Conservation (phyloP, 257 asterid species). For the Osmanthus fragrans region DNA sequence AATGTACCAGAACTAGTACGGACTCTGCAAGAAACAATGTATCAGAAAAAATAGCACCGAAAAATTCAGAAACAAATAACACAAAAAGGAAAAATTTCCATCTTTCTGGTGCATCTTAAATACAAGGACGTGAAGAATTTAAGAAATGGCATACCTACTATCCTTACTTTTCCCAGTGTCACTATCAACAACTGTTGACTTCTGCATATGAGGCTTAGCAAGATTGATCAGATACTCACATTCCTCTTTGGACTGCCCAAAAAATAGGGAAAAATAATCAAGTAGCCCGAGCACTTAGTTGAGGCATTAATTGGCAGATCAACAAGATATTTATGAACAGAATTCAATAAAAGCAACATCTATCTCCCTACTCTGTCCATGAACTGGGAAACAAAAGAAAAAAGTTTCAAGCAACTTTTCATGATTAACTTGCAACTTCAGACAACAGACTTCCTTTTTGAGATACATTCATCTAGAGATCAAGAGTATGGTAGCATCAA, state of each 20-base stretch:
- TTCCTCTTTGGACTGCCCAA: conserved; percentile 82
- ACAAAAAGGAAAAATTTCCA: neutral
- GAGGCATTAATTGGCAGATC: conserved; percentile 17
- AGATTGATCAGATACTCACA: conserved; percentile 87
- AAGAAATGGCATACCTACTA: conserved; percentile 64
- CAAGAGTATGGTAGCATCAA: conserved; percentile 3
- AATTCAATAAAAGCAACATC: neutral
- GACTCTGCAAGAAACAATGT: conserved; percentile 49
- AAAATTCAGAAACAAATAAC: conserved; percentile 2
- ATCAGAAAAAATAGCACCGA: neutral
- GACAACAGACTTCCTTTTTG: neutral
- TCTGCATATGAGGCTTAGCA: conserved; percentile 86
- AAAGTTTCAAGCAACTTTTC: neutral
- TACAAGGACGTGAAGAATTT: conserved; percentile 5
- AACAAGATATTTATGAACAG: neutral
- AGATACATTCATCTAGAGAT: neutral
- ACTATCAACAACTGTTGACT: conserved; percentile 88
- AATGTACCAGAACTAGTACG: conserved; percentile 99
- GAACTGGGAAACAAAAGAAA: neutral
- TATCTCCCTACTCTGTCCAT: neutral
- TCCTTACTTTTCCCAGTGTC: conserved; percentile 87
- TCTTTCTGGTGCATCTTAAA: conserved; percentile 17
- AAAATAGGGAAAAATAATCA: conserved; percentile 12
- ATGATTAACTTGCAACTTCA: neutral
- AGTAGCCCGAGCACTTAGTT: conserved; percentile 9